Evolutionary conservation across 202 grass and related monocot genomes (phyloP).

Genomic region (Setaria viridis): DNA sequence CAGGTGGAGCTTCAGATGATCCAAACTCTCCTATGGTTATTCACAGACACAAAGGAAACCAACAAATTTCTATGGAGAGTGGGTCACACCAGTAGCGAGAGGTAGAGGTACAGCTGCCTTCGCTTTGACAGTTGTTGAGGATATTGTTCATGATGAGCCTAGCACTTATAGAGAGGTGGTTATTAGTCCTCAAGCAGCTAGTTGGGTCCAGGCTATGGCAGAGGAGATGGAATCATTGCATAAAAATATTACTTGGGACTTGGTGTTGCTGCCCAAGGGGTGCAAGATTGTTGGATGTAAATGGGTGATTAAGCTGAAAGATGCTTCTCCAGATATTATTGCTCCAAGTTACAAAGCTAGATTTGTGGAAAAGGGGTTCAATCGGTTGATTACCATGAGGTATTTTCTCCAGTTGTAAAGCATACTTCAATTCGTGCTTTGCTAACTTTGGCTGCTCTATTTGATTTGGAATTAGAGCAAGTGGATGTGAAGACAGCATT

Average conservation of each 20-base stretch:
- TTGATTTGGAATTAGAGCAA: no score
- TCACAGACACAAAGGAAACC: background rate
- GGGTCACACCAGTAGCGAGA: background rate
- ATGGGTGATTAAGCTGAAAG: slow-evolving; percentile 19
- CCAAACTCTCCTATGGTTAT: background rate
- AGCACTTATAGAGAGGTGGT: background rate
- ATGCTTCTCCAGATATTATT: background rate
- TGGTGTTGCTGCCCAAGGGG: background rate
- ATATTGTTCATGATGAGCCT: background rate
- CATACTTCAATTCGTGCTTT: no score
- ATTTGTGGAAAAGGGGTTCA: background rate
- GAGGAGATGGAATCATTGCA: slow-evolving; percentile 4
- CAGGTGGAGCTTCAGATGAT: background rate
- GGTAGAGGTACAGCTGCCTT: background rate
- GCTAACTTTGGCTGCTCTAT: no score
- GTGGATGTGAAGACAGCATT: no score
- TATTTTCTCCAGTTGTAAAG: no score
- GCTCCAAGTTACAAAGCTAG: slow-evolving; percentile 2
- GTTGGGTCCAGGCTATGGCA: background rate
- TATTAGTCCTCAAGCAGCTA: background rate
- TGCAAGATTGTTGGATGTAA: slow-evolving; percentile 23
- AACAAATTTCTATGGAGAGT: no score
- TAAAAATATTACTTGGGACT: background rate
- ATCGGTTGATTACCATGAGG: no score
- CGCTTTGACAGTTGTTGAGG: background rate